Conservation (phyloP, 306 rosid genomes). For the Rosa persica region DNA sequence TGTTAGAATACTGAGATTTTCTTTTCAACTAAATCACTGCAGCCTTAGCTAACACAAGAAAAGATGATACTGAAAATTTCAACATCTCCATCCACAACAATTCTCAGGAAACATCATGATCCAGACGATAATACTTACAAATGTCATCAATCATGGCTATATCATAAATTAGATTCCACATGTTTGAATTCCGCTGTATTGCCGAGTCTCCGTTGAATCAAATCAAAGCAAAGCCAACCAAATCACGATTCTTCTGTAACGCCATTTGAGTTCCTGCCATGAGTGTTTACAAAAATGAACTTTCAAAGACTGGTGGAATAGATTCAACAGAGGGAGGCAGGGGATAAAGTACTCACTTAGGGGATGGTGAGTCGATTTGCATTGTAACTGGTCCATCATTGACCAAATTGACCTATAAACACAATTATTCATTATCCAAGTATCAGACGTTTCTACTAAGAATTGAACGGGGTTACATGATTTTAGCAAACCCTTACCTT, state of each 20-base stretch:
- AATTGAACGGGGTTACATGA: conserved; percentile 1
- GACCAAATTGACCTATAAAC: conserved; percentile 70
- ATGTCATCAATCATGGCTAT: background rate
- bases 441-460: conserved; percentile 13
- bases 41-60: background rate
- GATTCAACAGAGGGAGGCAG: background rate
- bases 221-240: background rate
- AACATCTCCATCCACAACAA: background rate
- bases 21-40: background rate
- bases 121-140: background rate
- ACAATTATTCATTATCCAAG: conserved; percentile 11
- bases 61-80: background rate
- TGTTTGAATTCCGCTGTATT: background rate
- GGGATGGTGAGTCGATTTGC: conserved; percentile 80
- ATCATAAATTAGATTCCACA: background rate
- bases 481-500: conserved; percentile 45
- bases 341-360: conserved; percentile 55
- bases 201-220: background rate
- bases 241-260: conserved; percentile 19
- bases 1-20: background rate
- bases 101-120: background rate
- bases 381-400: conserved; percentile 97
- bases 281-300: background rate
- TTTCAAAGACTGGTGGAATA: background rate
- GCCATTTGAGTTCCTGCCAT: conserved; percentile 24